Evolutionary conservation across 371 early-diverging fungal species (phyloP).

Genomic region (Mortierella sp.): DNA sequence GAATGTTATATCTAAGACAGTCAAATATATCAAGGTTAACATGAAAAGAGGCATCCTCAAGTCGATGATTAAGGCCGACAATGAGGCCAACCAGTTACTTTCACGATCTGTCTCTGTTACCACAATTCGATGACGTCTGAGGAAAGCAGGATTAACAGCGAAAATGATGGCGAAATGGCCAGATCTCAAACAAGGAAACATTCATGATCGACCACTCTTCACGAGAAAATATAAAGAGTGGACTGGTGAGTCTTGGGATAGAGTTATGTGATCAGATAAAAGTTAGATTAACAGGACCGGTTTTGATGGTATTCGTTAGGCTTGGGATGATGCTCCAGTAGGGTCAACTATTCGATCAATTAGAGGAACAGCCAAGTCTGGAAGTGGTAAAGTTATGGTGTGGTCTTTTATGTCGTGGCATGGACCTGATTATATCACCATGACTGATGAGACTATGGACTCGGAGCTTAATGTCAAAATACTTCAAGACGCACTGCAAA

Average conservation of each 20-base stretch:
- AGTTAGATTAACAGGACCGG: slow-evolving; percentile 40
- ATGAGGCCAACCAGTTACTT: slow-evolving; percentile 6
- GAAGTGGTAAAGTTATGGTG: slow-evolving; percentile 15
- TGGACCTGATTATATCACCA: background rate
- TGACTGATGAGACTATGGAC: background rate
- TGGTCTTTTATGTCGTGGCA: background rate
- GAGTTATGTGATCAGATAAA: slow-evolving; percentile 50
- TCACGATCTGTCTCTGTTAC: slow-evolving; percentile 3
- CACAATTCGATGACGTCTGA: slow-evolving; percentile 28
- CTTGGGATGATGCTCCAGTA: slow-evolving; percentile 26
- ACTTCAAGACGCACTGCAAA: too few species aligned
- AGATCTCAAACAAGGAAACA: slow-evolving; percentile 11
- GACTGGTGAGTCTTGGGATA: slow-evolving; percentile 45
- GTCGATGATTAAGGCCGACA: slow-evolving; percentile 13
- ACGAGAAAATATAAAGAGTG: slow-evolving; percentile 36
- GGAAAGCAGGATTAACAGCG: slow-evolving; percentile 28
- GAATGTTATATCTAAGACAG: background rate
- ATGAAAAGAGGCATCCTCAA: slow-evolving; percentile 11
- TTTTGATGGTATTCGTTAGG: slow-evolving; percentile 24
- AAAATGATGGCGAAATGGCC: slow-evolving; percentile 29
- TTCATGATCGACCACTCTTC: too few species aligned
- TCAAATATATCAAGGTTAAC: slow-evolving; percentile 19
- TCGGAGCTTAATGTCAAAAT: too few species aligned
- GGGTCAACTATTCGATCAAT: slow-evolving; percentile 6
- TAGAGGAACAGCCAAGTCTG: slow-evolving; percentile 35